Evolutionary conservation across 768 basidiomycete species (phyloP).

Genomic region (Xerocomellus chrysenteron): DNA sequence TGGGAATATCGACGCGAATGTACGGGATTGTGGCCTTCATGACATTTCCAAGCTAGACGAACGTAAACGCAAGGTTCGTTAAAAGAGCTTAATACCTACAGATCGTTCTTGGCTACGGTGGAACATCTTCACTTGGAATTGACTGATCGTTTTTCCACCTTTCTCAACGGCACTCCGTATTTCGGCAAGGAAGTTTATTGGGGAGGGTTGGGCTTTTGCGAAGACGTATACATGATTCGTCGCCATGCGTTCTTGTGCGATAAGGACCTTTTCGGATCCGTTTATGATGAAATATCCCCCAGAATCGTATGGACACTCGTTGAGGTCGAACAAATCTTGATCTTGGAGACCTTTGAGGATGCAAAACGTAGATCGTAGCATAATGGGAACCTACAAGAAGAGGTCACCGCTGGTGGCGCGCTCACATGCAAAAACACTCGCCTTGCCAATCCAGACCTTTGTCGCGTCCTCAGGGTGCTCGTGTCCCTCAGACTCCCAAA

Average conservation of each 20-base stretch:
- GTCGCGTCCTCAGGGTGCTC: slow-evolving; percentile 61
- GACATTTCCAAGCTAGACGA: slow-evolving; percentile 72
- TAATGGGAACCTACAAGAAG: slow-evolving; percentile 81
- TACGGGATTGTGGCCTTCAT: slow-evolving; percentile 98
- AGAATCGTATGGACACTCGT: slow-evolving; percentile 98
- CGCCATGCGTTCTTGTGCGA: slow-evolving; percentile 99
- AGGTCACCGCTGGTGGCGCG: slow-evolving; percentile 13
- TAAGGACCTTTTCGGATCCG: slow-evolving; percentile 99
- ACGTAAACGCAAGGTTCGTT: not conserved
- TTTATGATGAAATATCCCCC: slow-evolving; percentile 99
- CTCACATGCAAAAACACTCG: slow-evolving; percentile 32
- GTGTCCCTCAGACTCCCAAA: slow-evolving; percentile 74
- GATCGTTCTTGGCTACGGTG: slow-evolving; percentile 86
- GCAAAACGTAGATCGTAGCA: slow-evolving; percentile 95
- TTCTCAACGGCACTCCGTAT: slow-evolving; percentile 97
- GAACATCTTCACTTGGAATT: slow-evolving; percentile 98
- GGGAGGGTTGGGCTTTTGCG: slow-evolving; percentile 95
- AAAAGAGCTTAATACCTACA: slow-evolving; percentile 43
- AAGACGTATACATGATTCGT: slow-evolving; percentile 99
- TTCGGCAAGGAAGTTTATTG: slow-evolving; percentile 93
- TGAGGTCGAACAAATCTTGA: slow-evolving; percentile 82
- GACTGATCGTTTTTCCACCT: slow-evolving; percentile 96
- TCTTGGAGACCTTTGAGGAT: slow-evolving; percentile 80
- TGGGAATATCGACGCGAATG: slow-evolving; percentile 96
- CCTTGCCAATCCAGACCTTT: slow-evolving; percentile 96